phyloP scores from a whole-genome alignment of 2,329 filamentous ascomycete genomes.

The Massarina eburnea region DNA sequence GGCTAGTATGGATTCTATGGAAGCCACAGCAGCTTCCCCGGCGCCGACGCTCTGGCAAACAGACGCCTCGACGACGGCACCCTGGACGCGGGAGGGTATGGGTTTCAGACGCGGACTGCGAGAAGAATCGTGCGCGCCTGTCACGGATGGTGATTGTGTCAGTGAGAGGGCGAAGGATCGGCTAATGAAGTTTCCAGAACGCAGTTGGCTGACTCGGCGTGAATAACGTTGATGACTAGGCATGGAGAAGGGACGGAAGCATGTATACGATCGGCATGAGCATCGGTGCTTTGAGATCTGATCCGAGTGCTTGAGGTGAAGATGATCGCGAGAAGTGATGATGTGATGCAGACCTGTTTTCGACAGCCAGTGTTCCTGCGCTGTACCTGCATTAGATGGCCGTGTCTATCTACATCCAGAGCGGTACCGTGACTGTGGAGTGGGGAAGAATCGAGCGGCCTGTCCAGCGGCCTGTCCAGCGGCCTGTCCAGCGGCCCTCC shows the following conservation, averaged over 20 bases:
- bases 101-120: slow-evolving; percentile 24
- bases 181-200: slow-evolving; percentile 38
- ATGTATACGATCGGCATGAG: slow-evolving; percentile 3
- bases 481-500: no score
- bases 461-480: no score
- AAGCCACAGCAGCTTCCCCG: slow-evolving; percentile 43
- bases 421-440: no score
- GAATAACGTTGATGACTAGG: slow-evolving; percentile 11
- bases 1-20: slow-evolving; percentile 40
- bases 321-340: background rate
- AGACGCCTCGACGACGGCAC: slow-evolving; percentile 22
- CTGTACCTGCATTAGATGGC: slow-evolving; percentile 44
- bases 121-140: slow-evolving; percentile 33
- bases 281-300: background rate
- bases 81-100: slow-evolving; percentile 28
- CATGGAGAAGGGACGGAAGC: slow-evolving; percentile 1
- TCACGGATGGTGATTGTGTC: slow-evolving; percentile 27
- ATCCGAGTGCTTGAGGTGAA: no score
- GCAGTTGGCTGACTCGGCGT: slow-evolving; percentile 9
- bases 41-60: slow-evolving; percentile 34
- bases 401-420: no score
- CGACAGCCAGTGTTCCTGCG: slow-evolving; percentile 39
- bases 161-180: slow-evolving; percentile 24
- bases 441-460: slow-evolving; percentile 24
- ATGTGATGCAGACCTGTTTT: background rate